A percentile compares a stretch with the other conserved stretches of the same genome.
phyloP scores from a whole-genome alignment of 2,329 filamentous ascomycete species.

The Colletotrichum tabaci region DNA sequence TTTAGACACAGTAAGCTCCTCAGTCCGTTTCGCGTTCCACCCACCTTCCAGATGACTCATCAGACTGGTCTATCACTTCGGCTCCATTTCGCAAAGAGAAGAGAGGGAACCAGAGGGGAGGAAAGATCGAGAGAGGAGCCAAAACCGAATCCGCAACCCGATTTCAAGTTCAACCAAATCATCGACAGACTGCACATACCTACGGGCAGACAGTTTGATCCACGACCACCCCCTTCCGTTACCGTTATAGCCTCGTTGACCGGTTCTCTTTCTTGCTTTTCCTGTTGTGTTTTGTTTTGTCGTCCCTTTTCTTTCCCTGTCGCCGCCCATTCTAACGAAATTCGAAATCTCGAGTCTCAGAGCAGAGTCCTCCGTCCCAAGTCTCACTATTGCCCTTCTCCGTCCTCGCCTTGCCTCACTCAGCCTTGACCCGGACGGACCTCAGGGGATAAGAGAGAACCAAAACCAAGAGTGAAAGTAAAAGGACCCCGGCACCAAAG shows the following conservation, averaged over 20 bases:
- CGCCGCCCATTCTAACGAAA: background rate
- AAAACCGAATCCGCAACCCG: background rate
- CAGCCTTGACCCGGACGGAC: background rate
- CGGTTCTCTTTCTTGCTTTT: background rate
- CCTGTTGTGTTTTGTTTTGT: background rate
- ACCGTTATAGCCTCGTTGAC: constrained; percentile 13
- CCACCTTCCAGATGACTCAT: background rate
- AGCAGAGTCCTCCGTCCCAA: background rate
- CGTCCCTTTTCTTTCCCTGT: too few relatives aligned
- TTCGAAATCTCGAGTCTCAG: constrained; percentile 7
- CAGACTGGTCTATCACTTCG: background rate
- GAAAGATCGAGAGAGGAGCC: background rate
- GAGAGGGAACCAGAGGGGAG: background rate
- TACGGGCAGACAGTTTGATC: background rate
- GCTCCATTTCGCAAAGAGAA: background rate
- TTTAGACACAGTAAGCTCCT: too few relatives aligned
- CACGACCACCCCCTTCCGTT: background rate
- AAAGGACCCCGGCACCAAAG: background rate
- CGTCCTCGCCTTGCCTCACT: constrained; percentile 1
- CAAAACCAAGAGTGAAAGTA: background rate
- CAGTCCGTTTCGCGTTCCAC: background rate
- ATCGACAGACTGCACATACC: too few relatives aligned
- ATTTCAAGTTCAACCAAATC: background rate
- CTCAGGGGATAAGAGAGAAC: background rate
- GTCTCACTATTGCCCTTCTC: background rate